A percentile compares a stretch with the other conserved stretches of the same genome.
phyloP scores from a whole-genome alignment of 306 rosid species.

The Sophora flavescens region DNA sequence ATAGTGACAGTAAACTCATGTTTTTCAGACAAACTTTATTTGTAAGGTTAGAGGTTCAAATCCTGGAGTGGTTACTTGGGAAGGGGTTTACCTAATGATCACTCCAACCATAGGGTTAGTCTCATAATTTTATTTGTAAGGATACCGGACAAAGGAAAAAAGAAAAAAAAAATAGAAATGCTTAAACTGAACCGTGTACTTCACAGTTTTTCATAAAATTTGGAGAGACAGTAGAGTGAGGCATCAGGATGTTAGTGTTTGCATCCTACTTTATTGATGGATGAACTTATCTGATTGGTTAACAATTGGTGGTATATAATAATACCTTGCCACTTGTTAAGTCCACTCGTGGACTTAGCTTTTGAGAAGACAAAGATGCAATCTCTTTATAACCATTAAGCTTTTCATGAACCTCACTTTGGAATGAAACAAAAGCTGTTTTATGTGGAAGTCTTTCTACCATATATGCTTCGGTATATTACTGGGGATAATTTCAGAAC shows the following conservation, averaged over 20 bases:
- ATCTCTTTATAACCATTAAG: slow-evolving; percentile 16
- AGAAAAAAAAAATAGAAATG: too few species aligned
- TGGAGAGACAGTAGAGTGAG: background rate
- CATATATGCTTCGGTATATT: slow-evolving; percentile 10
- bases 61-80: too few species aligned
- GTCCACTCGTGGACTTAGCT: slow-evolving; percentile 43
- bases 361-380: slow-evolving; percentile 45
- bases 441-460: slow-evolving; percentile 40
- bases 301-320: slow-evolving; percentile 7
- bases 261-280: background rate
- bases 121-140: too few species aligned
- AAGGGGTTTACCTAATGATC: too few species aligned
- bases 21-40: too few species aligned
- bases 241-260: background rate
- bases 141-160: too few species aligned
- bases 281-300: slow-evolving; percentile 18
- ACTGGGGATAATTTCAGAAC: slow-evolving; percentile 30
- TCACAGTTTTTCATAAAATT: background rate
- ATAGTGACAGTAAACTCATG: too few species aligned
- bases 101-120: too few species aligned
- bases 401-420: slow-evolving; percentile 32
- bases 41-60: too few species aligned
- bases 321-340: slow-evolving; percentile 31
- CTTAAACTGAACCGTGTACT: too few species aligned
- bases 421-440: slow-evolving; percentile 45